phyloP scores from a whole-genome alignment of 2,329 filamentous ascomycete species.

The Chaetomiaceae sp. region DNA sequence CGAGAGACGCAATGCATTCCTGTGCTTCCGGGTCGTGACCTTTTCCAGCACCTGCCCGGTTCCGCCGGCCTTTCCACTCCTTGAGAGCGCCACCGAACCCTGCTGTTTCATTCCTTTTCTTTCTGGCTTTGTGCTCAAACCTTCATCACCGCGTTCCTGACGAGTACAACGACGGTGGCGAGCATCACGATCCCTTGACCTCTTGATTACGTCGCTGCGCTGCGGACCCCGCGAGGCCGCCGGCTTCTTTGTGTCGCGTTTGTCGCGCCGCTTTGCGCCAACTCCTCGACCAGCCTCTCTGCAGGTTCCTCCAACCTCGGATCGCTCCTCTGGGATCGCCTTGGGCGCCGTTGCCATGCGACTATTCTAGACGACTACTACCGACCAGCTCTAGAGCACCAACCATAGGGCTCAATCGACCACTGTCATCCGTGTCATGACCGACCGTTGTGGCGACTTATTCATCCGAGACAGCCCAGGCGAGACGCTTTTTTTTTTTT shows the following conservation, averaged over 20 bases:
- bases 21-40: constrained; percentile 2
- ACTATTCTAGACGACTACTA: not conserved
- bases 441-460: not conserved
- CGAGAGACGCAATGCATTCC: constrained; percentile 11
- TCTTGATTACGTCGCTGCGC: not conserved
- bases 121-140: not conserved
- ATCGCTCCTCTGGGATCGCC: not conserved
- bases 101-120: not conserved
- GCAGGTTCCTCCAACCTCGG: not conserved
- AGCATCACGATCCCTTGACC: not conserved
- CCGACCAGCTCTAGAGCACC: not conserved
- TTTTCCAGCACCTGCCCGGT: not conserved
- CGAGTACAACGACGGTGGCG: not conserved
- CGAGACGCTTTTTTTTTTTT: not conserved
- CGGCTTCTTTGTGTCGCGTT: not conserved
- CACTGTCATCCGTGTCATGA: not conserved
- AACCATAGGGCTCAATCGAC: not conserved
- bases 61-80: not conserved
- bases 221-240: constrained; percentile 4
- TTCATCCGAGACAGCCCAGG: not conserved
- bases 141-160: not conserved
- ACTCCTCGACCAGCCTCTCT: not conserved
- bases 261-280: not conserved
- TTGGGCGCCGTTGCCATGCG: constrained; percentile 2
- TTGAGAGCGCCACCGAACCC: not conserved